Evolutionary conservation across 495 filamentous ascomycete species (phyloP), one percentile per base, ranked within the genome.

Genomic region (Neurospora cerealis): DNA sequence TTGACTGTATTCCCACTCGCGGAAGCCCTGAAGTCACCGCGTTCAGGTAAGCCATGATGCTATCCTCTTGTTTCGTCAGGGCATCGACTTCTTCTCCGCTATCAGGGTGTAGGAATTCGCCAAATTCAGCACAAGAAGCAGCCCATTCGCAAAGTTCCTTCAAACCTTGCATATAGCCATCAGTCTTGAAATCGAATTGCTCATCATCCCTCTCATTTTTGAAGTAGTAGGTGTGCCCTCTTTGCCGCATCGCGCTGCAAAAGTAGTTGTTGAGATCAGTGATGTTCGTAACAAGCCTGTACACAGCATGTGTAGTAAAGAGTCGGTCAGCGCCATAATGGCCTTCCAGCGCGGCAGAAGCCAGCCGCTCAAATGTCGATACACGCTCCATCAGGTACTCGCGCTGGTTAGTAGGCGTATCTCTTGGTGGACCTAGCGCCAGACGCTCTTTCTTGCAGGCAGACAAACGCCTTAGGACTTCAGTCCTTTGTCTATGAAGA

Each of bases 401-500:
- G 6, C 71, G 74, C 71, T 78, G 46, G 62, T 84, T 85, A 66
- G 42, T 71, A 5, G 71, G 4, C 32, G 37, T 40, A 32, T 78
- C 77, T 15, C 86, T 75, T 34, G 83, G 74, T 0, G 77, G 75
- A 19, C 90, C 89, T 73, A 92, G 80, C 10, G 44, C 73, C 2
- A 82, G 62, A 13, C 87, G 79, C 11, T 76, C 69, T 2, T 77
- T 73, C 73, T 79, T 81, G 69, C 78, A 75, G 0, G 76, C 74
- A 32, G 74, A 77, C 2, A 89, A 76, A 54, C 81, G 80, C 40
- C 81, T 82, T 8, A 69, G 74, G 32, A 91, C 78, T 17, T 90
- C 86, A 19, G 73, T 19, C 73, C 81, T 83, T 1, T 90, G 83
- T 71, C 82, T 80, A 0, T 87, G 86, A 69, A 90, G 90, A 54